Conservation (phyloP, 176 grass and related monocot species). For the Guadua angustifolia region DNA sequence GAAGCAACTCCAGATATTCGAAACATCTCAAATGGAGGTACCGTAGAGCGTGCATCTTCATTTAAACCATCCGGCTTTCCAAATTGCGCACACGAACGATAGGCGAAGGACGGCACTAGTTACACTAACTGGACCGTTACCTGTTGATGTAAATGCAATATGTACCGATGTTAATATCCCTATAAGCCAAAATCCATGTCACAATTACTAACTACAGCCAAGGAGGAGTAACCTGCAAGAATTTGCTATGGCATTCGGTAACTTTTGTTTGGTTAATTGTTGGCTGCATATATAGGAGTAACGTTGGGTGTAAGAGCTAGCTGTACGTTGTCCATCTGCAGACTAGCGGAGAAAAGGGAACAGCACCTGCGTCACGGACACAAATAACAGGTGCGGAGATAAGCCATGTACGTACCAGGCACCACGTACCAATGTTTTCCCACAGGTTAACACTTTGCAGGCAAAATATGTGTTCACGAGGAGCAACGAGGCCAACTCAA, state of each 20-base stretch:
- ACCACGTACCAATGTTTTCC: neutral
- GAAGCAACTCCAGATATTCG: neutral
- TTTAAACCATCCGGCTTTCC: neutral
- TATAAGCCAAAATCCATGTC: neutral
- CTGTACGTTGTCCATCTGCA: slow-evolving; percentile 5
- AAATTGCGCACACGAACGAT: neutral
- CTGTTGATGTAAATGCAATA: neutral
- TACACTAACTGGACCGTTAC: neutral
- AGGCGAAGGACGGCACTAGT: neutral
- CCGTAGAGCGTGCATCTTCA: neutral
- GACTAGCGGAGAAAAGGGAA: neutral
- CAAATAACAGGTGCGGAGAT: neutral
- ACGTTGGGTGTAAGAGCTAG: neutral
- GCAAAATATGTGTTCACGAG: neutral
- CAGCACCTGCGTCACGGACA: slow-evolving; percentile 32
- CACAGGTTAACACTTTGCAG: slow-evolving; percentile 15
- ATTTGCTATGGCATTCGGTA: neutral
- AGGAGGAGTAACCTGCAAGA: neutral
- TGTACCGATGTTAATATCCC: neutral
- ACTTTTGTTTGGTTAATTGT: neutral
- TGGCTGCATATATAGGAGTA: neutral
- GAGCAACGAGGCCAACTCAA: neutral
- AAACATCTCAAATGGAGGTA: neutral
- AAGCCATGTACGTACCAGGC: neutral
- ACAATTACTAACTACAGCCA: too few species aligned